Base-by-base conservation (phyloP, 2,329 filamentous ascomycete species). In the Dothiorella sarmentorum region DNA sequence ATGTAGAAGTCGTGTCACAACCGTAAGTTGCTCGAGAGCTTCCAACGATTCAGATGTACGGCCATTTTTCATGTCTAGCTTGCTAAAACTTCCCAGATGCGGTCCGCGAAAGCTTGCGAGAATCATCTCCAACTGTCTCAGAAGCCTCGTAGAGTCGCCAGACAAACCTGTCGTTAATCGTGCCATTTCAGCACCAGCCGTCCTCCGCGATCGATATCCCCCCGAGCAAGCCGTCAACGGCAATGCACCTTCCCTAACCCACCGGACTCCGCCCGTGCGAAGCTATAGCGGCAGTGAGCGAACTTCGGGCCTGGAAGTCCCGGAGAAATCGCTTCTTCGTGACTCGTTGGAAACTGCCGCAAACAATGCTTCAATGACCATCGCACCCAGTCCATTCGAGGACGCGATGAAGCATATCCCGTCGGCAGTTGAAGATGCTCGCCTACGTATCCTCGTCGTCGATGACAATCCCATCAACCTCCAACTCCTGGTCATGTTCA, bases 381-480 rank as follows among this genome's bases (percentile, higher is more conserved):
- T 35, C 24, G 18, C 35, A 11, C 53, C 38, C 26, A 43, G 24
- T 18, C 31, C 47, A 20, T 38, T 31, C 7, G 47, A 52, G 20
- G 38, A 38, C 7, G 47, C 47, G 7, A 31, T 52, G 9, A 52
- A 52, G 4, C 47, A 35, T 9, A 24, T n/a, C 13, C 47, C 47
- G 7, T 37, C 31, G 15, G 37, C 47, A 5, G 17, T 52, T 15
- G 47, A 52, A 3, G 38, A 52, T 13, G 42, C 27, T 11, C 57
- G 38, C 3, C 2, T 64, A 56, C 38, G 62, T 64, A 6, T 73
- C 43, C 66, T 75, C 11, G 68, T 71, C 15, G 72, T 74, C 1
- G 73, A 75, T 37, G 73, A 75, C 62, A 75, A 75, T 26, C 68
- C 71, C 0, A 73, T 75, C 64, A 75, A 75, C 56, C 67, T 75